Conservation (phyloP, 495 filamentous ascomycete species). For the Talaromyces liani region DNA sequence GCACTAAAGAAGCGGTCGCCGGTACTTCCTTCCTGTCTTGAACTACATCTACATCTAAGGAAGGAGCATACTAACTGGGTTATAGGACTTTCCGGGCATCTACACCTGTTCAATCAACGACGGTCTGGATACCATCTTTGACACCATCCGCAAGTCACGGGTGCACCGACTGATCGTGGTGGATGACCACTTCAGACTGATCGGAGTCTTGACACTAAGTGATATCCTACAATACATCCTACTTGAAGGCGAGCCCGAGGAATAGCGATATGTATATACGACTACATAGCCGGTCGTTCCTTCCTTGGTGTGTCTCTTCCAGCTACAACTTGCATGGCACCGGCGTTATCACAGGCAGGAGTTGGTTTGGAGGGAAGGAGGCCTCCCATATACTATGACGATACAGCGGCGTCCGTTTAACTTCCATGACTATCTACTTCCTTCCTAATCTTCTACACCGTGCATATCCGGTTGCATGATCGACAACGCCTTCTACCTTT, state of each 20-base stretch:
- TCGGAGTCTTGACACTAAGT: conserved; percentile 86
- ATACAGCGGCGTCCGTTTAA: background rate
- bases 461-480: background rate
- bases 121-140: conserved; percentile 89
- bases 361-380: background rate
- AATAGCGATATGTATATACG: conserved; percentile 12
- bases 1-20: conserved; percentile 81
- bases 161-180: conserved; percentile 92
- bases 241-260: conserved; percentile 71
- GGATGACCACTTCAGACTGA: conserved; percentile 76
- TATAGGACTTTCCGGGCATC: conserved; percentile 85
- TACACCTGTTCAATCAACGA: conserved; percentile 93
- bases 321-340: background rate
- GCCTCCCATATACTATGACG: background rate
- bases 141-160: conserved; percentile 89
- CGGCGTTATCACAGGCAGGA: background rate
- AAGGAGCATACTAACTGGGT: background rate
- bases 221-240: conserved; percentile 96
- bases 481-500: background rate
- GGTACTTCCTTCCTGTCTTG: conserved; percentile 27
- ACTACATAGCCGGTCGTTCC: background rate
- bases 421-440: background rate
- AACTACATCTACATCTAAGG: background rate
- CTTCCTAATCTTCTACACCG: background rate
- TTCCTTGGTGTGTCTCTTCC: background rate